Evolutionary conservation across 805 yeast genomes (phyloP).

Genomic region (Schwanniomyces yamadae): DNA sequence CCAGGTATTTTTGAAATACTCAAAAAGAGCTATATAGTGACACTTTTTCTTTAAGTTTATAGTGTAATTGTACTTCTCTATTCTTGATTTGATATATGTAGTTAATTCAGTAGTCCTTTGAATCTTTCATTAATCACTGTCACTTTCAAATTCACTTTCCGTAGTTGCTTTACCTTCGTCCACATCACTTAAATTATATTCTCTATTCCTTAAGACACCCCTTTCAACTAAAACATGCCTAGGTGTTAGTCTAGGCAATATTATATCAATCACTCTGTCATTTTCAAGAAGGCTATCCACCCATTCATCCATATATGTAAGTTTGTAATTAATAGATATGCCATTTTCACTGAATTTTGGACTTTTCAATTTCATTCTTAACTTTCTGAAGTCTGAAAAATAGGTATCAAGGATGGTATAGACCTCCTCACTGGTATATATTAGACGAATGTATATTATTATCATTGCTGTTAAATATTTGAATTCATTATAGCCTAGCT

Average conservation of each 20-base stretch:
- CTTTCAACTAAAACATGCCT: conserved; percentile 42
- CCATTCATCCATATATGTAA: conserved; percentile 67
- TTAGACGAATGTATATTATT: conserved; percentile 60
- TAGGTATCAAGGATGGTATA: conserved; percentile 54
- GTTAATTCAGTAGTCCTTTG: too few relatives aligned
- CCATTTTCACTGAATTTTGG: conserved; percentile 24
- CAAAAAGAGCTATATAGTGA: too few relatives aligned
- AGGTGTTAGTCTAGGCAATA: conserved; percentile 60
- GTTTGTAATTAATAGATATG: conserved; percentile 32
- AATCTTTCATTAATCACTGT: conserved; percentile 31
- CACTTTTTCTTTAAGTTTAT: too few relatives aligned
- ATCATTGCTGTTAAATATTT: conserved; percentile 73
- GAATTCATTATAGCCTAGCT: conserved; percentile 55
- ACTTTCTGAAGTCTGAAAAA: conserved; percentile 65
- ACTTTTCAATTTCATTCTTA: conserved; percentile 41
- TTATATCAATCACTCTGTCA: conserved; percentile 68
- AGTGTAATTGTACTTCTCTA: too few relatives aligned
- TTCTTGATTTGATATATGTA: too few relatives aligned
- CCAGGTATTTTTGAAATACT: too few relatives aligned
- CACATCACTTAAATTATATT: conserved; percentile 29
- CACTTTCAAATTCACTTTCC: conserved; percentile 28
- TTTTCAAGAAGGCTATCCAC: conserved; percentile 58
- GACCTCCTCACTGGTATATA: conserved; percentile 35
- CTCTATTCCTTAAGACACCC: conserved; percentile 40
- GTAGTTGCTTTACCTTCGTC: conserved; percentile 4